Percentiles rank a stretch among this genome's conserved stretches.
Evolutionary conservation across 2,329 filamentous ascomycete species (phyloP).

Genomic region (Lachnum nothofagi): DNA sequence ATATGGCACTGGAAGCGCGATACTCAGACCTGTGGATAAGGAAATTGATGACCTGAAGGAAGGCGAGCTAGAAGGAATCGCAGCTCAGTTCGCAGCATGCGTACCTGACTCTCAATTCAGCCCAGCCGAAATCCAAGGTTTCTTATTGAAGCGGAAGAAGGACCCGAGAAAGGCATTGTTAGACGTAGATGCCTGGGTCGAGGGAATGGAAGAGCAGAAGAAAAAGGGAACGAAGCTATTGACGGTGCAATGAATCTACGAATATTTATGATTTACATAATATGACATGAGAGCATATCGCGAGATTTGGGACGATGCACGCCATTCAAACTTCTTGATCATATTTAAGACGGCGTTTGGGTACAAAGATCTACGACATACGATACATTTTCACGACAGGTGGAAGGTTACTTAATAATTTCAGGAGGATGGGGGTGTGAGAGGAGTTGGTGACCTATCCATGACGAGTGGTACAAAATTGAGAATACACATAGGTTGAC

Average conservation of each 20-base stretch:
- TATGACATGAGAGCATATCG: no score
- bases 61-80: conserved; percentile 36
- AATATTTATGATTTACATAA: no score
- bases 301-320: no score
- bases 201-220: conserved; percentile 36
- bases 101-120: conserved; percentile 51
- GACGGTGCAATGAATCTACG: background rate
- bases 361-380: no score
- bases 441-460: no score
- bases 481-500: no score
- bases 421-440: no score
- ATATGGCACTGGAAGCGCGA: background rate
- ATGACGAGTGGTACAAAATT: no score
- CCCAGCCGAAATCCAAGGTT: conserved; percentile 62
- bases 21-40: background rate
- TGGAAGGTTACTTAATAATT: no score
- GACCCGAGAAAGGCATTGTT: conserved; percentile 49
- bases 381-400: no score
- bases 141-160: conserved; percentile 58
- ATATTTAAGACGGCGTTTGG: no score
- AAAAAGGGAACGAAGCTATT: background rate
- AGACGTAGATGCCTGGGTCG: conserved; percentile 51
- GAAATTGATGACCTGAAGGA: conserved; percentile 22
- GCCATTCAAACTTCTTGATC: no score
- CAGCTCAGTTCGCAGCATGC: conserved; percentile 43